Conservation (phyloP, 768 basidiomycete genomes). For the Cystoderma amianthinum region DNA sequence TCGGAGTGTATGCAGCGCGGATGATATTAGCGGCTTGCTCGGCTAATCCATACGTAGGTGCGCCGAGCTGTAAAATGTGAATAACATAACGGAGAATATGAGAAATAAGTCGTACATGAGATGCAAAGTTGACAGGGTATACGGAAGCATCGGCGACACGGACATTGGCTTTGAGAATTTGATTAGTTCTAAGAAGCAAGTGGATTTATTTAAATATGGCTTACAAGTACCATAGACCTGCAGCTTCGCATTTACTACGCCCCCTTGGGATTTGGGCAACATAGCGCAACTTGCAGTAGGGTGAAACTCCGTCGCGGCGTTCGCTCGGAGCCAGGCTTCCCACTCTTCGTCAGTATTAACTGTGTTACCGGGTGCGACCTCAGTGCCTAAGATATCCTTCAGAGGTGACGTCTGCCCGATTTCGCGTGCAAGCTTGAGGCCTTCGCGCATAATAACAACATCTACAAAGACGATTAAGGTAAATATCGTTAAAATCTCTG, state of each 20-base stretch:
- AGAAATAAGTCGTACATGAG: slow-evolving; percentile 14
- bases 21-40: slow-evolving; percentile 17
- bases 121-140: slow-evolving; percentile 37
- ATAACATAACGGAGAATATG: not conserved
- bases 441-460: slow-evolving; percentile 44
- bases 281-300: slow-evolving; percentile 30
- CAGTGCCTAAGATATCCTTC: slow-evolving; percentile 23
- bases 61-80: slow-evolving; percentile 6
- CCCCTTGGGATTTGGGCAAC: slow-evolving; percentile 19
- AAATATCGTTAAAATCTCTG: not conserved
- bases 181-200: not conserved
- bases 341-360: slow-evolving; percentile 50
- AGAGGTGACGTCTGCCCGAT: slow-evolving; percentile 48
- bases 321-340: slow-evolving; percentile 39
- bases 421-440: slow-evolving; percentile 53
- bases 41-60: slow-evolving; percentile 18
- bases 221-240: slow-evolving; percentile 20
- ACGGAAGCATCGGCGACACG: slow-evolving; percentile 54
- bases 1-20: slow-evolving; percentile 8
- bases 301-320: slow-evolving; percentile 52
- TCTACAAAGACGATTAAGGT: slow-evolving; percentile 19
- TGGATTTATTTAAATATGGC: not conserved
- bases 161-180: slow-evolving; percentile 28
- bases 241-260: slow-evolving; percentile 23
- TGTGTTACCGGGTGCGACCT: slow-evolving; percentile 16